These are phyloP conservation scores for Phytophthora capsici DNA, from an alignment of 352 stramenopile genomes.

Conservation along the genomic window DNA sequence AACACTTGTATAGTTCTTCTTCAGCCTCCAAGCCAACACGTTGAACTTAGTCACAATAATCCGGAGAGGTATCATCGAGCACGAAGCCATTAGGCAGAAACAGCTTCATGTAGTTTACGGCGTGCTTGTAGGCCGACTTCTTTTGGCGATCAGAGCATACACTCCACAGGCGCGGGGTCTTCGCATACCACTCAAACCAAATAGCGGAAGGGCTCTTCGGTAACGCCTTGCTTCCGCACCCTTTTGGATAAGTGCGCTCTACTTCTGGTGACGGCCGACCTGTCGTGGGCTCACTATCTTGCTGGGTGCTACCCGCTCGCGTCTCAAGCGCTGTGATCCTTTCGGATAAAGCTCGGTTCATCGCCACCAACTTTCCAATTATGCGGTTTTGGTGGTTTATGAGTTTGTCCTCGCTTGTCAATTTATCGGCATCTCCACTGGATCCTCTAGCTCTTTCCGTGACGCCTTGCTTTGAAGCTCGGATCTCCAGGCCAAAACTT, in stretches of 20 bases:
- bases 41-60: not conserved
- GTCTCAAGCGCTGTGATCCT: no score
- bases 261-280: not conserved
- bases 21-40: not conserved
- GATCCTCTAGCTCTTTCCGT: not conserved
- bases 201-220: no score
- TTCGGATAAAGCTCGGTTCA: slow-evolving; percentile 9
- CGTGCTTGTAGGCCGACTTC: slow-evolving; percentile 15
- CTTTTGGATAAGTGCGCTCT: no score
- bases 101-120: slow-evolving; percentile 16
- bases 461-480: slow-evolving; percentile 1
- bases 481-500: slow-evolving; percentile 9
- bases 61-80: not conserved
- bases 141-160: not conserved
- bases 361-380: slow-evolving; percentile 6
- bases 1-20: slow-evolving; percentile 1
- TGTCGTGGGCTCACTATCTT: no score
- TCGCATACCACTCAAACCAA: slow-evolving; percentile 17
- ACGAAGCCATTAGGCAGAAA: slow-evolving; percentile 13
- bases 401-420: not conserved
- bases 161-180: slow-evolving; percentile 9
- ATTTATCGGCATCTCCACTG: not conserved
- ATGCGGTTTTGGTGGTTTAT: slow-evolving; percentile 13
- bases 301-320: no score
- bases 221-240: no score